A percentile compares a stretch with the other conserved stretches of the same genome.
Evolutionary conservation across 129 eudicot genomes (phyloP).

Genomic region (Lactuca sativa): DNA sequence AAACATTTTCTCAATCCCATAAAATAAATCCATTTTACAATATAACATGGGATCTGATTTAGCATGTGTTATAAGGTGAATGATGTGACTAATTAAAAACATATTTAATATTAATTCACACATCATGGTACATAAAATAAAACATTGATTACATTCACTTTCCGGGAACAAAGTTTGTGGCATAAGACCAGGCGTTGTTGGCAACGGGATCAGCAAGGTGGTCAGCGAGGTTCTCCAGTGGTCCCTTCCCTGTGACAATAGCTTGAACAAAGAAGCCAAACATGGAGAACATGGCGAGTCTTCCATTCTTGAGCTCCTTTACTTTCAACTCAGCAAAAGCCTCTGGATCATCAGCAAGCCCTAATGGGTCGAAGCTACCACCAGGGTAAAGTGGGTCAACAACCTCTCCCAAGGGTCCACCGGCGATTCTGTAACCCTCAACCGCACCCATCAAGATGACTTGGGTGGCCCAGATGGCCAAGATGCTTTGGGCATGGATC

Average conservation of each 20-base stretch:
- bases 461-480: slow-evolving; percentile 57
- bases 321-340: neutral
- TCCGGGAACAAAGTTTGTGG: slow-evolving; percentile 55
- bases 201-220: neutral
- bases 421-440: slow-evolving; percentile 34
- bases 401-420: neutral
- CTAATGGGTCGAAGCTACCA: neutral
- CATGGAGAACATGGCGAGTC: neutral
- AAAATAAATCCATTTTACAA: too few species aligned
- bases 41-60: too few species aligned
- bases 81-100: neutral
- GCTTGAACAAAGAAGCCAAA: neutral
- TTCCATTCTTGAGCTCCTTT: neutral
- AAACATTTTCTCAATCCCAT: too few species aligned
- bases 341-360: neutral
- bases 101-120: slow-evolving; percentile 23
- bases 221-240: neutral
- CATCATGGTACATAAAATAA: slow-evolving; percentile 14
- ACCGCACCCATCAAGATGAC: slow-evolving; percentile 55
- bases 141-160: slow-evolving; percentile 23
- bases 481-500: slow-evolving; percentile 57
- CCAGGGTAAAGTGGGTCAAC: neutral
- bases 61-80: too few species aligned
- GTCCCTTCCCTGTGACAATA: neutral
- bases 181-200: slow-evolving; percentile 39